Base-by-base conservation (phyloP, 495 filamentous ascomycete species). In the Stereocaulon alpinum region DNA sequence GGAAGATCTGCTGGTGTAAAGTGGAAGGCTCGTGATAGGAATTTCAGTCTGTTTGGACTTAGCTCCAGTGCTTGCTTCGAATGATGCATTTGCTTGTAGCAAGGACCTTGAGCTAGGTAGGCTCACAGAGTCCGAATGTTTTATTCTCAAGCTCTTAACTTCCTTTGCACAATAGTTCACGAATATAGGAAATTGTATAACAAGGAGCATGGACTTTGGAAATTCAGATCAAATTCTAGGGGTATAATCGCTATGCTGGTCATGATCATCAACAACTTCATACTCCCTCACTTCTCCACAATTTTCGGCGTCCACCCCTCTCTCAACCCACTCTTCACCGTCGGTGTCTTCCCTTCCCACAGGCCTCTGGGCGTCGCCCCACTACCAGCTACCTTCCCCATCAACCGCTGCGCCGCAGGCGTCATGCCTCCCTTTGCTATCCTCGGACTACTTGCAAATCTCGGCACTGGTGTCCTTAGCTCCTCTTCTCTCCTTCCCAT, bases 341-440 rank as follows among this genome's bases (percentile, higher is more conserved):
- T 78, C 53, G 76, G 72, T 22, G 75, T 76, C 44, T 72, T 73
- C 49, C 70, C 76, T 5, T 70, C 69, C 48, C 67, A 63, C 14
- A 60, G 42, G 18, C 61, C 65, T n/a, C 61, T 43, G 24, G 59
- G 47, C 70, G 69, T 47, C 73, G 73, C 40, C 18, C 41, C 59
- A 7, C 70, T 74, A 50, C 74, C 80, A 37, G 82, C 83, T 44
- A 92, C 80, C 64, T 77, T 83, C 45, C 81, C 78, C 74, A 89
- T 83, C 55, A 98, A 69, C 67, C 83, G 82, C 73, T 88, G 82
- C 40, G 83, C 93, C 9, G 93, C 93, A 17, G 93, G 93, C 17
- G 78, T 80, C 56, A 81, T 65, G 7, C 61, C 63, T 2, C 76
- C 84, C 52, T 73, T 74, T 22, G 85, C 72, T 30, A 78, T 76